Conservation (phyloP, 306 rosid genomes). For the Lotus japonicus region DNA sequence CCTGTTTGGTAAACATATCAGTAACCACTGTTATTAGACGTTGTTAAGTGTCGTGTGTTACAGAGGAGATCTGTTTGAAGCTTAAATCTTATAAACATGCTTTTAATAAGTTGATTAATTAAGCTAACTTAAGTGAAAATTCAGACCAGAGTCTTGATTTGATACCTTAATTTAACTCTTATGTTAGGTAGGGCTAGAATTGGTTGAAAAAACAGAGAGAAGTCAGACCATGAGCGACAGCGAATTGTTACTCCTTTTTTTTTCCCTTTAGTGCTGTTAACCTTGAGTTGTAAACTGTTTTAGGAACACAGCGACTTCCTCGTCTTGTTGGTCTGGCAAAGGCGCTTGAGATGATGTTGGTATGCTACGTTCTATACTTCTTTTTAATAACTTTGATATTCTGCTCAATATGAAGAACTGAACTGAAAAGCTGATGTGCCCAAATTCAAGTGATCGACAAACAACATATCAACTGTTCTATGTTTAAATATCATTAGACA, state of each 20-base stretch:
- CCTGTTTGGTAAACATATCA: not conserved
- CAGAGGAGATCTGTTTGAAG: constrained; percentile 1
- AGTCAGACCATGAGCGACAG: not conserved
- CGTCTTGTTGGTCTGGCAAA: constrained; percentile 95
- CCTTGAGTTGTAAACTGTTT: constrained; percentile 29
- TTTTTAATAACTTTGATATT: constrained; percentile 4
- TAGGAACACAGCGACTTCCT: constrained; percentile 97
- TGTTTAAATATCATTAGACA: constrained; percentile 8
- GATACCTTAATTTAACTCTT: not conserved
- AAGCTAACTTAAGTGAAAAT: not conserved
- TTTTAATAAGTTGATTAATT: not conserved
- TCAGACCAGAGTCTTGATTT: not conserved
- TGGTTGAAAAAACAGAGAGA: not conserved
- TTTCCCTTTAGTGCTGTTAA: constrained; percentile 4
- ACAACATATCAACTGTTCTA: not conserved
- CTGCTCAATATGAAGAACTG: constrained; percentile 6
- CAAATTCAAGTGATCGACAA: not conserved
- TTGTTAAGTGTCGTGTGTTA: not conserved
- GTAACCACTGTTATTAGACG: not conserved
- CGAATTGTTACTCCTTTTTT: not conserved
- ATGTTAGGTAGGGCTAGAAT: not conserved
- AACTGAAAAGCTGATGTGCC: constrained; percentile 2
- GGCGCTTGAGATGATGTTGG: constrained; percentile 94
- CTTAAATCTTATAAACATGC: not conserved
- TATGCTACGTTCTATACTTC: constrained; percentile 26